Evolutionary conservation across 139 green algal genomes (phyloP).

Genomic region (Nannochloris sp.): DNA sequence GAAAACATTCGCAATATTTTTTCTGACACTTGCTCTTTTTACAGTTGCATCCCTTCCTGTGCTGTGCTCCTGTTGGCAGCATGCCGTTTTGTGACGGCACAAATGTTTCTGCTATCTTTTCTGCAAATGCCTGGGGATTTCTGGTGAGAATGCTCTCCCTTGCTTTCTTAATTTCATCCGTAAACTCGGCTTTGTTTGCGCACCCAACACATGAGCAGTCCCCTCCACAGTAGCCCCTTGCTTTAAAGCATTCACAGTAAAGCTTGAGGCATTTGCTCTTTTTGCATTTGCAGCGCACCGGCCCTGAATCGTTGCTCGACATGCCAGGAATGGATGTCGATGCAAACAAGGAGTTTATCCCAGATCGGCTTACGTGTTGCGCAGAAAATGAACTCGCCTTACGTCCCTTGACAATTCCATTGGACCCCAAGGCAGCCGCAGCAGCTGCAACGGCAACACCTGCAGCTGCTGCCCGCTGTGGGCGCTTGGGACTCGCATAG

Average conservation of each 20-base stretch:
- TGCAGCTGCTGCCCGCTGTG: constrained; percentile 8
- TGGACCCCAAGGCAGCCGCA: constrained; percentile 7
- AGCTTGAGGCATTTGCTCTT: constrained; percentile 83
- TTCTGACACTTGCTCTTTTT: constrained; percentile 83
- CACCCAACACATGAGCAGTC: constrained; percentile 60
- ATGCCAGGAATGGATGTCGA: background rate
- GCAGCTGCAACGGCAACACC: constrained; percentile 10
- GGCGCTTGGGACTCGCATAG: background rate
- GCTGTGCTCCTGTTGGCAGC: constrained; percentile 35
- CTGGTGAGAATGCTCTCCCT: constrained; percentile 38
- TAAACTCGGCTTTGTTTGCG: constrained; percentile 49
- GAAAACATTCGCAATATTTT: constrained; percentile 98
- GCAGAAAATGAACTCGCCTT: background rate
- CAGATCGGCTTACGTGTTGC: background rate
- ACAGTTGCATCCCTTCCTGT: constrained; percentile 40
- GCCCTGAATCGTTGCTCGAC: background rate
- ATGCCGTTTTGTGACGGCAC: background rate
- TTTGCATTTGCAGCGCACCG: constrained; percentile 77
- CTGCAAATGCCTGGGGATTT: constrained; percentile 50
- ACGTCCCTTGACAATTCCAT: background rate
- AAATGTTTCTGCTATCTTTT: constrained; percentile 25
- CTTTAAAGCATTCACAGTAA: constrained; percentile 83
- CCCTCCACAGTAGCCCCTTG: constrained; percentile 46
- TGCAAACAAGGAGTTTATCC: background rate
- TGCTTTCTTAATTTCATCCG: constrained; percentile 25